These are phyloP conservation scores for Pugionium cornutum DNA, from an alignment of 345 rosid species.

Conservation along the genomic window DNA sequence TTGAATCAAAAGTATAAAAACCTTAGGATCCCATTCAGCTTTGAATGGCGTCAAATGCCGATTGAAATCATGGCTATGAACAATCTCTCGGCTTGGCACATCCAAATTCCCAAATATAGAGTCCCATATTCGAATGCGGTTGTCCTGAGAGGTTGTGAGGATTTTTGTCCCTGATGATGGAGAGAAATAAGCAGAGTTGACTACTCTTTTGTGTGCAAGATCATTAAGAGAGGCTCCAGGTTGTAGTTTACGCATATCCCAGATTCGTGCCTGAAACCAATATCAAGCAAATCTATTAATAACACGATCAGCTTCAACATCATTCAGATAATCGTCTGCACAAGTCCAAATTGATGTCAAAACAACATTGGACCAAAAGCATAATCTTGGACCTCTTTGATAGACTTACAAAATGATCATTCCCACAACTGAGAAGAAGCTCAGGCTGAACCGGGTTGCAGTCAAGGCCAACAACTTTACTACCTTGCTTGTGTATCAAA, in stretches of 20 bases:
- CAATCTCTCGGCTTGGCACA: conserved; percentile 90
- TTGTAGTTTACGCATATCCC: conserved; percentile 86
- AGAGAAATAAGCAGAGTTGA: conserved; percentile 95
- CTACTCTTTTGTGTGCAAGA: conserved; percentile 83
- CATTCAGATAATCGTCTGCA: not conserved
- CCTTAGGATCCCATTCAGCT: conserved; percentile 99
- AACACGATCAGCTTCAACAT: not conserved
- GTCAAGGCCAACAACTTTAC: conserved; percentile 92
- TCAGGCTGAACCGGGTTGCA: conserved; percentile 94
- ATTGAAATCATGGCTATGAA: conserved; percentile 97
- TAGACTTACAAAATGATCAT: conserved; percentile 88
- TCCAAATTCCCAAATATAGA: conserved; percentile 81
- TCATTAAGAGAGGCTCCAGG: conserved; percentile 59
- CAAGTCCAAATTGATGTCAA: not conserved
- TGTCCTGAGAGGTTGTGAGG: conserved; percentile 89
- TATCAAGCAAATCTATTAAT: conserved; percentile 16
- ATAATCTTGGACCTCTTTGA: not conserved
- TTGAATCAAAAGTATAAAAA: conserved; percentile 27
- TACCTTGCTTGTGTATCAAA: conserved; percentile 88
- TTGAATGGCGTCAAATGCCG: conserved; percentile 88
- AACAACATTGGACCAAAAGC: not conserved
- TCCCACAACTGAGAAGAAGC: conserved; percentile 88
- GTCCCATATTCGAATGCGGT: conserved; percentile 89
- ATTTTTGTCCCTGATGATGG: conserved; percentile 84
- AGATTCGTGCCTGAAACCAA: conserved; percentile 74